Base-by-base conservation (phyloP, 225 moss, liverwort and hornwort genomes). In the Physcomitrellopsis africana region DNA sequence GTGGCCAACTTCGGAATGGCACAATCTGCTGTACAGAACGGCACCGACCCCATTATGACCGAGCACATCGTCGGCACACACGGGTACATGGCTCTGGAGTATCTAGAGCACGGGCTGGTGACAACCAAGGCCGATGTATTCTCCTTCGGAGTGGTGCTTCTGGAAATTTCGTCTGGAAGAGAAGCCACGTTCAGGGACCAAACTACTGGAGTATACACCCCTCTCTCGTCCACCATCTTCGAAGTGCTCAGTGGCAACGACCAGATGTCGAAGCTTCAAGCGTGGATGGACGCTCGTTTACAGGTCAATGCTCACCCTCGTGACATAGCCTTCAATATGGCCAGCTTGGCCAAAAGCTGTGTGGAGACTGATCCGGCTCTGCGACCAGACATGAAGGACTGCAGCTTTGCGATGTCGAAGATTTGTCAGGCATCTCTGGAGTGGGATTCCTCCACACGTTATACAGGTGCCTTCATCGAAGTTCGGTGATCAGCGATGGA, bases 21-120 rank as follows among this genome's bases (percentile, higher is more conserved):
- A 1, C 89, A 85, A 51, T 77, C 85, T 54, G 76, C 81, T 1
- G 83, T 81, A 23, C 46, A 23, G 10, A 51, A 20, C 37, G 70
- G 18, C 67, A 68, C 64, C 59, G 78, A 23, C 68, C 82, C 77
- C 60, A 87, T 89, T 4, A 47, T 77, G 83, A 90, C 90, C 10
- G 77, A 85, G 60, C 90, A 92, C 46, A 90, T 94, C 15, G 88
- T 81, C 14, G 94, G 94, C 12, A 94, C 94, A 3, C 85, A 90
- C 7, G 94, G 94, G 11, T 94, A 92, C 72, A 92, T 92, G 92
- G 92, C 94, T 47, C 92, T 90, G 1, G 94, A 94, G 74, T 94
- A 92, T 54, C 86, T 90, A 7, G 85, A 79, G 46, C 90, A 92
- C n/a, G 90, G 92, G 11, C 63, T 86, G 49, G 90, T 94, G 24